Evolutionary conservation across 768 basidiomycete genomes (phyloP).

Genomic region (Termitomyces sp.): DNA sequence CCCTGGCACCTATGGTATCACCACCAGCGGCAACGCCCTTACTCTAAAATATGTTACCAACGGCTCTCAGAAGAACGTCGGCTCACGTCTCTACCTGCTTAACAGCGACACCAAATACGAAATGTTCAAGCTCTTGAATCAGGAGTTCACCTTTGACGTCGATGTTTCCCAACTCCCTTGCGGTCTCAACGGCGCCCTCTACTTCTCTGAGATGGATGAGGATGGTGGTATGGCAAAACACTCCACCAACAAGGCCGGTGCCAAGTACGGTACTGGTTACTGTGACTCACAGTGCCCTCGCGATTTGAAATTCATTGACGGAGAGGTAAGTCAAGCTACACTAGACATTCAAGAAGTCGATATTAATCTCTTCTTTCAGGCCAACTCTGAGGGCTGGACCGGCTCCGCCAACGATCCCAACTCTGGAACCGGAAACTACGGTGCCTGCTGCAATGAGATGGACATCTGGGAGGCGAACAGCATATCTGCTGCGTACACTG

Average conservation of each 20-base stretch:
- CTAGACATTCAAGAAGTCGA: background rate
- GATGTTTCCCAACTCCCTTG: conserved; percentile 50
- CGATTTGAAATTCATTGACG: conserved; percentile 60
- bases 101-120: conserved; percentile 39
- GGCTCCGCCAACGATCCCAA: conserved; percentile 34
- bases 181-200: conserved; percentile 1
- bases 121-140: conserved; percentile 2
- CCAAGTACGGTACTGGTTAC: conserved; percentile 5
- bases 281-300: conserved; percentile 50
- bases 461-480: conserved; percentile 60
- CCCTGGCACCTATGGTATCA: background rate
- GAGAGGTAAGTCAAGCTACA: conserved; percentile 31
- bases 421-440: conserved; percentile 41
- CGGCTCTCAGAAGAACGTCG: conserved; percentile 32
- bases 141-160: conserved; percentile 42
- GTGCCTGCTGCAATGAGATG: conserved; percentile 59
- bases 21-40: conserved; percentile 40
- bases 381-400: conserved; percentile 44
- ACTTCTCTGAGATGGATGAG: conserved; percentile 31
- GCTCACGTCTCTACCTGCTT: conserved; percentile 50
- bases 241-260: background rate
- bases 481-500: conserved; percentile 47
- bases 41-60: conserved; percentile 46
- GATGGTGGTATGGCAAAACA: conserved; percentile 1
- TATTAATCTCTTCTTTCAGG: conserved; percentile 24